A percentile compares a stretch with the other conserved stretches of the same genome.
phyloP scores from a whole-genome alignment of 805 yeast genomes.

The Zygosaccharomyces kombuchaensis region DNA sequence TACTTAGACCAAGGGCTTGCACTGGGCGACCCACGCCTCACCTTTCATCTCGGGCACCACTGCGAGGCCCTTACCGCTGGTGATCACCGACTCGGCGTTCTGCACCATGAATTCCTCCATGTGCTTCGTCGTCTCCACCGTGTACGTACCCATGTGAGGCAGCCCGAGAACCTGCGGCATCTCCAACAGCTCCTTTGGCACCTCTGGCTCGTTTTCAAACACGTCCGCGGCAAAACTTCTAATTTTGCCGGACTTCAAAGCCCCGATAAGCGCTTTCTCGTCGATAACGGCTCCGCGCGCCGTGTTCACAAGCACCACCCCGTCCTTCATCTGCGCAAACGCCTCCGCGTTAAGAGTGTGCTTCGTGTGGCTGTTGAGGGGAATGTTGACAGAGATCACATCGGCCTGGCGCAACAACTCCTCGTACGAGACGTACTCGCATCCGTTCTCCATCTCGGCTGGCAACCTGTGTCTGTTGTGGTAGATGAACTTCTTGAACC shows the following conservation, averaged over 20 bases:
- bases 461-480: slow-evolving; percentile 61
- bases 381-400: slow-evolving; percentile 69
- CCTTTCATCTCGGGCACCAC: slow-evolving; percentile 74
- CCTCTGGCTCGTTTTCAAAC: slow-evolving; percentile 69
- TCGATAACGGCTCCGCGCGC: slow-evolving; percentile 85
- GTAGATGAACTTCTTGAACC: slow-evolving; percentile 65
- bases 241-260: slow-evolving; percentile 59
- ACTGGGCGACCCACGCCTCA: slow-evolving; percentile 28
- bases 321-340: slow-evolving; percentile 68
- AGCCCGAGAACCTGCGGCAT: slow-evolving; percentile 68
- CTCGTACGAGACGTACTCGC: slow-evolving; percentile 68
- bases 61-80: slow-evolving; percentile 63
- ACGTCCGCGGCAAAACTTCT: slow-evolving; percentile 72
- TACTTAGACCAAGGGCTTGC: slow-evolving; percentile 16
- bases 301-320: slow-evolving; percentile 71
- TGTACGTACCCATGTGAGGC: slow-evolving; percentile 88
- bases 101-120: slow-evolving; percentile 79
- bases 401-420: slow-evolving; percentile 62
- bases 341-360: slow-evolving; percentile 62
- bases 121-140: slow-evolving; percentile 64
- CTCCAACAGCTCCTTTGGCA: slow-evolving; percentile 54
- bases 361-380: slow-evolving; percentile 65
- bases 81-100: slow-evolving; percentile 56
- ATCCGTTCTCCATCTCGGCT: slow-evolving; percentile 60
- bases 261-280: slow-evolving; percentile 53